Conservation (phyloP, 1,139 yeast genomes). For the Nakaseomyces sp. region DNA sequence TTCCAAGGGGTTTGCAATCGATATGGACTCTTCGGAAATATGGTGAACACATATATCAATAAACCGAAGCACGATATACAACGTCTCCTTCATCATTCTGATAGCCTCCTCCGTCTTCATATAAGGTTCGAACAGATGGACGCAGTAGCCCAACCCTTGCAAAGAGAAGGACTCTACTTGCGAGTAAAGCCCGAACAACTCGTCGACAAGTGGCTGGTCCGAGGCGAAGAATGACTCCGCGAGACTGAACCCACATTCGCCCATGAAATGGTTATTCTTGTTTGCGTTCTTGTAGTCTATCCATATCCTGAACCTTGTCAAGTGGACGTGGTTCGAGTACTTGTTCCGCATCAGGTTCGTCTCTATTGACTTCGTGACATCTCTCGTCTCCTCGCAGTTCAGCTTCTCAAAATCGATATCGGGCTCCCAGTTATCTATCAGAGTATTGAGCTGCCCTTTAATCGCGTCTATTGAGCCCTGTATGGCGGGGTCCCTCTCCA, state of each 20-base stretch:
- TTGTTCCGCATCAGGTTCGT: slow-evolving; percentile 24
- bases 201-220: slow-evolving; percentile 25
- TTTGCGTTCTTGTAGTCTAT: slow-evolving; percentile 12
- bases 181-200: slow-evolving; percentile 26
- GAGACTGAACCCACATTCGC: slow-evolving; percentile 5
- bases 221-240: slow-evolving; percentile 10
- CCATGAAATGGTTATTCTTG: slow-evolving; percentile 5
- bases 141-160: slow-evolving; percentile 25
- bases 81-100: slow-evolving; percentile 23
- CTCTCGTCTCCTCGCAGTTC: slow-evolving; percentile 6
- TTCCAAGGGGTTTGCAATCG: slow-evolving; percentile 24
- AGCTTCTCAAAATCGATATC: slow-evolving; percentile 12
- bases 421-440: slow-evolving; percentile 19
- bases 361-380: slow-evolving; percentile 20
- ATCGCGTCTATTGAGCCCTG: slow-evolving; percentile 11
- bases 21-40: slow-evolving; percentile 17
- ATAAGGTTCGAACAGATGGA: slow-evolving; percentile 12
- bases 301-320: slow-evolving; percentile 21
- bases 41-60: slow-evolving; percentile 26
- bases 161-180: slow-evolving; percentile 24
- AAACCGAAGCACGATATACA: slow-evolving; percentile 26
- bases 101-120: slow-evolving; percentile 7
- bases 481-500: not conserved
- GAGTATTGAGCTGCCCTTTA: slow-evolving; percentile 14
- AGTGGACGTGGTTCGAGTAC: slow-evolving; percentile 18